phyloP scores from a whole-genome alignment of 2,329 filamentous ascomycete species.

The Colletotrichum lupini region DNA sequence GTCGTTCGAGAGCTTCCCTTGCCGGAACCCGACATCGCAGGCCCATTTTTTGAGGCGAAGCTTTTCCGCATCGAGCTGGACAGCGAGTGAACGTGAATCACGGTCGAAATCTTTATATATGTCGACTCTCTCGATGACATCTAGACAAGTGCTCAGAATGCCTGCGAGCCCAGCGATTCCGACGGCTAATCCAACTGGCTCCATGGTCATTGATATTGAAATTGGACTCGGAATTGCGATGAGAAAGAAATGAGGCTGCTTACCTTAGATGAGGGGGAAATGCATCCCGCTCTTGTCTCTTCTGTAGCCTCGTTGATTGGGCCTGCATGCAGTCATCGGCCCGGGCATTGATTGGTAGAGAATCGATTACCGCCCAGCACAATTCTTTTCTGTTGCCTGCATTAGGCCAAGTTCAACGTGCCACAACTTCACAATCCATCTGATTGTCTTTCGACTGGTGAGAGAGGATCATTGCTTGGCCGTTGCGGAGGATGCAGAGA shows the following conservation, averaged over 20 bases:
- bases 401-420: background rate
- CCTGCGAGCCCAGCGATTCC: slow-evolving; percentile 36
- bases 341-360: background rate
- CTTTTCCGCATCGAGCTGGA: slow-evolving; percentile 29
- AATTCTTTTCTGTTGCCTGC: background rate
- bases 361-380: background rate
- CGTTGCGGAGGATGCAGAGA: too few species aligned
- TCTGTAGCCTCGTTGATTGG: background rate
- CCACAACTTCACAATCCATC: too few species aligned
- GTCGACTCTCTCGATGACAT: slow-evolving; percentile 35
- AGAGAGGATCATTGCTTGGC: too few species aligned
- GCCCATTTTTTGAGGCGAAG: slow-evolving; percentile 40
- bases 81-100: slow-evolving; percentile 33
- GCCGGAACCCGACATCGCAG: slow-evolving; percentile 33
- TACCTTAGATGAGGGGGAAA: background rate
- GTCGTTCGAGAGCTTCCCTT: background rate
- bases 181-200: slow-evolving; percentile 35
- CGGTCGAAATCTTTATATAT: slow-evolving; percentile 27
- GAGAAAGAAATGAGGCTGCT: background rate
- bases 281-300: background rate
- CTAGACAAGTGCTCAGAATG: slow-evolving; percentile 39
- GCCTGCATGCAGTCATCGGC: background rate
- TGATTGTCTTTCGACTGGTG: too few species aligned
- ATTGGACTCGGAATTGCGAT: too few species aligned
- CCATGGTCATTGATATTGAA: slow-evolving; percentile 26